Percentiles rank a stretch among this genome's conserved stretches.
These are phyloP conservation scores for Tuber melanosporum DNA, from an alignment of 495 filamentous ascomycete species.

Conservation along the genomic window DNA sequence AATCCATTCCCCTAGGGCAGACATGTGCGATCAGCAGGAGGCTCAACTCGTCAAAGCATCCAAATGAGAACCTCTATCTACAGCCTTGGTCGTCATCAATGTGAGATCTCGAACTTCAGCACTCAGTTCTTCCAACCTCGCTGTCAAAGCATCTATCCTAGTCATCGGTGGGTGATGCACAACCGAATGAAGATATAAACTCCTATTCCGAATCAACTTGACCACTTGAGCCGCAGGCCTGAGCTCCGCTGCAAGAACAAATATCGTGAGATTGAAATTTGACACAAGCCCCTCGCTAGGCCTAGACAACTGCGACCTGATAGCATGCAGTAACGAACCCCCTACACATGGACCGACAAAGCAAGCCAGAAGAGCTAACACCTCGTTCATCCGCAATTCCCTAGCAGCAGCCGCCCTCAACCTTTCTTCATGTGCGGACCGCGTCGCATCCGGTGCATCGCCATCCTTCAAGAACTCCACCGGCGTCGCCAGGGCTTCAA, in stretches of 20 bases:
- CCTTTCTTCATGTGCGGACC: not conserved
- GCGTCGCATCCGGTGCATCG: not conserved
- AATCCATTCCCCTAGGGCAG: not conserved
- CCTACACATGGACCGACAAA: constrained; percentile 73
- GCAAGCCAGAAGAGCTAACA: constrained; percentile 65
- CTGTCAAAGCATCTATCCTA: constrained; percentile 44
- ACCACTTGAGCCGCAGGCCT: constrained; percentile 73
- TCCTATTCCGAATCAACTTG: constrained; percentile 68
- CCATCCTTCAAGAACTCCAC: not conserved
- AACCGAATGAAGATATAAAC: constrained; percentile 72
- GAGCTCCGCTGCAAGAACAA: constrained; percentile 79
- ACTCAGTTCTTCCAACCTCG: constrained; percentile 53
- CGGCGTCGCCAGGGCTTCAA: constrained; percentile 5
- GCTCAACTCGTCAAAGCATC: constrained; percentile 69
- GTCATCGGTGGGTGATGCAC: constrained; percentile 52
- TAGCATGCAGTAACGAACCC: constrained; percentile 69
- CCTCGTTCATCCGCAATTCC: constrained; percentile 69
- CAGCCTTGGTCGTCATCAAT: constrained; percentile 54
- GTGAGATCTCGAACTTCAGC: constrained; percentile 46
- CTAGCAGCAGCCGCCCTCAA: constrained; percentile 45
- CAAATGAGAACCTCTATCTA: constrained; percentile 60
- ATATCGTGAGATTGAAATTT: constrained; percentile 90
- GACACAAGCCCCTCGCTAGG: constrained; percentile 82
- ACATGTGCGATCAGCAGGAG: not conserved
- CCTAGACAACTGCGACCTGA: constrained; percentile 67